Percentiles rank a stretch among this genome's conserved stretches.
phyloP scores from a whole-genome alignment of 345 rosid genomes.

The Citrus mangshanensis region DNA sequence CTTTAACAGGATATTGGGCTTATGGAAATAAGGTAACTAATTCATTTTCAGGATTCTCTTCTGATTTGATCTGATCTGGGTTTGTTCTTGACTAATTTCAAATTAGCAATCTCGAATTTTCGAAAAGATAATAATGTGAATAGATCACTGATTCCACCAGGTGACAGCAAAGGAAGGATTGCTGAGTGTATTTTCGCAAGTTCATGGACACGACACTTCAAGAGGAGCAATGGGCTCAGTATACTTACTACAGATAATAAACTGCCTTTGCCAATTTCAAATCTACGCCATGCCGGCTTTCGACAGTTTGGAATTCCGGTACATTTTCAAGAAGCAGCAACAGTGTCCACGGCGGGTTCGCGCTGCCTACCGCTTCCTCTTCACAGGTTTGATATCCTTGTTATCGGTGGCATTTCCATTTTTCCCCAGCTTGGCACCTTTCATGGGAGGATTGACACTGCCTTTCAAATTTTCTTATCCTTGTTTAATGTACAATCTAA shows the following conservation, averaged over 20 bases:
- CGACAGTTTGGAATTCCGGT: conserved; percentile 44
- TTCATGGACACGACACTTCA: conserved; percentile 26
- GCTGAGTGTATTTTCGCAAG: conserved; percentile 23
- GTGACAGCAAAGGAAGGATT: neutral
- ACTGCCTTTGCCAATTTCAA: conserved; percentile 41
- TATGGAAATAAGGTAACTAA: conserved; percentile 38
- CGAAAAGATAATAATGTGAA: too few species aligned
- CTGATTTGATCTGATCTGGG: neutral
- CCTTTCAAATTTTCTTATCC: too few species aligned
- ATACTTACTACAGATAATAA: conserved; percentile 24
- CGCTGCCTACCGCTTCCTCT: conserved; percentile 20
- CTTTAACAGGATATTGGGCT: conserved; percentile 54
- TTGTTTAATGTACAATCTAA: too few species aligned
- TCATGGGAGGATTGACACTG: neutral
- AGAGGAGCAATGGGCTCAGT: conserved; percentile 17
- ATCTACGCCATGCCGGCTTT: conserved; percentile 56
- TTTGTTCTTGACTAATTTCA: too few species aligned
- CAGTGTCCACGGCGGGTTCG: conserved; percentile 33
- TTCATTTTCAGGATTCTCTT: neutral
- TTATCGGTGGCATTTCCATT: conserved; percentile 30
- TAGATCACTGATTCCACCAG: too few species aligned
- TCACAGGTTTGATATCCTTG: conserved; percentile 32
- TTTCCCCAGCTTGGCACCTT: neutral
- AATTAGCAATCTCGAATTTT: too few species aligned
- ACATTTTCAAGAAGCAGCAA: conserved; percentile 14